Conservation (phyloP, 352 stramenopile genomes). For the Phytopythium montanum region DNA sequence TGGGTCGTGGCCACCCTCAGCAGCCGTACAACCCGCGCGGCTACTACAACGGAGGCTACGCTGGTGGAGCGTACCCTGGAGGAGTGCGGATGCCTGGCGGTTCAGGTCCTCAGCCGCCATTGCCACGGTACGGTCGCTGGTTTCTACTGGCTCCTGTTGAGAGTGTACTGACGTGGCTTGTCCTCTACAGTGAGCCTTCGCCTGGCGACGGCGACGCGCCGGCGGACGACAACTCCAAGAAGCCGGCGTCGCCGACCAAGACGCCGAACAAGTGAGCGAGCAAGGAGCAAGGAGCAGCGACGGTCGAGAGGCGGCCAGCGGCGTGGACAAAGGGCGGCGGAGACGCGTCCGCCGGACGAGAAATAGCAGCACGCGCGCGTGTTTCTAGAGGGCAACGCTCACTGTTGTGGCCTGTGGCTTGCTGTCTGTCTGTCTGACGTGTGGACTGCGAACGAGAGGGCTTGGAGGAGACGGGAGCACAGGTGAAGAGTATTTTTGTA, state of each 20-base stretch:
- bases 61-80: conserved; percentile 29
- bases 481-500: conserved; percentile 1
- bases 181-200: not conserved
- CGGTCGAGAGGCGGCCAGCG: not conserved
- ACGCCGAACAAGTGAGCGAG: conserved; percentile 4
- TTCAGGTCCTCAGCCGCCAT: conserved; percentile 35
- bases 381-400: not conserved
- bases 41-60: conserved; percentile 46
- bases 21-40: conserved; percentile 54
- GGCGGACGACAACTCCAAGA: conserved; percentile 1
- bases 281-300: no score
- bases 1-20: conserved; percentile 49
- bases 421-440: not conserved
- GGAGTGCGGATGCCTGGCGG: conserved; percentile 21
- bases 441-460: not conserved
- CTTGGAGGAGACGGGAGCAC: not conserved
- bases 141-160: not conserved
- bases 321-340: not conserved
- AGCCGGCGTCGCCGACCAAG: conserved; percentile 2
- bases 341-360: not conserved
- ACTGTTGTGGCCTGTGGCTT: not conserved
- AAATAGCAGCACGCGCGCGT: conserved; percentile 5
- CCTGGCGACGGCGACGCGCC: conserved; percentile 2
- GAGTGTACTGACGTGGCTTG: not conserved
- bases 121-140: conserved; percentile 26